Evolutionary conservation across 768 basidiomycete genomes (phyloP).

Genomic region (Podaxis sp.): DNA sequence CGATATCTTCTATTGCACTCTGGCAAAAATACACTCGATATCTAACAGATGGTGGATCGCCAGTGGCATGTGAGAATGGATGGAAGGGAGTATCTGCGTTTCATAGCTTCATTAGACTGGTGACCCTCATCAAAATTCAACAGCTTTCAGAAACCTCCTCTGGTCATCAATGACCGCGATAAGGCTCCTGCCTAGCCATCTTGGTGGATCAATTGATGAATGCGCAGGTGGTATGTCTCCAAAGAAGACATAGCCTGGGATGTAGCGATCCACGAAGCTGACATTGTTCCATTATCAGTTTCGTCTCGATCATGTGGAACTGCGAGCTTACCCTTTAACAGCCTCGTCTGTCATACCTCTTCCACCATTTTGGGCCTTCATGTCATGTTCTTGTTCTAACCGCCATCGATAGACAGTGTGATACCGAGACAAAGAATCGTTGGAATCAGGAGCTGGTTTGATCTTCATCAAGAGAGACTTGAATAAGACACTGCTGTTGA

Average conservation of each 20-base stretch:
- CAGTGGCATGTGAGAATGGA: neutral
- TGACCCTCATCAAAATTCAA: slow-evolving; percentile 37
- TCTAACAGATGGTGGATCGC: neutral
- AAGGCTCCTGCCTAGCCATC: slow-evolving; percentile 46
- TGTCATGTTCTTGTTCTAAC: slow-evolving; percentile 83
- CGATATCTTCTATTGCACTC: neutral
- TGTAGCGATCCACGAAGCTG: slow-evolving; percentile 91
- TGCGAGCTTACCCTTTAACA: slow-evolving; percentile 58
- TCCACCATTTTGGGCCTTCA: slow-evolving; percentile 86
- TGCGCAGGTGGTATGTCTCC: slow-evolving; percentile 7
- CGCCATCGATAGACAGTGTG: slow-evolving; percentile 84
- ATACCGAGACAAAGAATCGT: slow-evolving; percentile 30
- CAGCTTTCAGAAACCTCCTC: slow-evolving; percentile 44
- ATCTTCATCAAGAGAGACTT: slow-evolving; percentile 24
- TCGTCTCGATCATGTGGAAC: neutral
- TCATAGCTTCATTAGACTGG: neutral
- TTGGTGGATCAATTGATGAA: slow-evolving; percentile 17
- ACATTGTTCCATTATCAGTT: slow-evolving; percentile 3
- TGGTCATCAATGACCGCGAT: slow-evolving; percentile 53
- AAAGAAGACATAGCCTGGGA: slow-evolving; percentile 23
- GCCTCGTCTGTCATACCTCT: slow-evolving; percentile 82
- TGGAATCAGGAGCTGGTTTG: slow-evolving; percentile 27
- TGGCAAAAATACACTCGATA: neutral
- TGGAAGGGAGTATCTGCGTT: neutral
- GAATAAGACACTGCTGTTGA: slow-evolving; percentile 5